phyloP scores from a whole-genome alignment of 148 eudicot species.

The Pouteria glomerata region DNA sequence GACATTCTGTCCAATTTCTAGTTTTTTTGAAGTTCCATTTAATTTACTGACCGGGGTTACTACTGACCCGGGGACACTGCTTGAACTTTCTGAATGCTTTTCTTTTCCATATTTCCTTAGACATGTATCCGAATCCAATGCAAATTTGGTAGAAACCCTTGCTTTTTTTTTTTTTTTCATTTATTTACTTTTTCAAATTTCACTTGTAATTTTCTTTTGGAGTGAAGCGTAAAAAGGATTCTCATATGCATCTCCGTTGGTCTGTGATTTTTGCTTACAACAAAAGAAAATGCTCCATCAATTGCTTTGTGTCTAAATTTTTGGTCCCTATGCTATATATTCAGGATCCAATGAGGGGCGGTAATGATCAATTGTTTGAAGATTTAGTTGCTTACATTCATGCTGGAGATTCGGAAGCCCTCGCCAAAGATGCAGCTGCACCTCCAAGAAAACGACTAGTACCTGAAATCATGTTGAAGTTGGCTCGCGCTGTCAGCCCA shows the following conservation, averaged over 20 bases:
- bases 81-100: background rate
- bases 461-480: slow-evolving; percentile 78
- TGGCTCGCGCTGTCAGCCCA: slow-evolving; percentile 75
- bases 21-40: background rate
- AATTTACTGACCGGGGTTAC: no score
- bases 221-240: no score
- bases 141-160: background rate
- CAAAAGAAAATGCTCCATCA: background rate
- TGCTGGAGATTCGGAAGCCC: slow-evolving; percentile 67
- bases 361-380: slow-evolving; percentile 70
- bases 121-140: background rate
- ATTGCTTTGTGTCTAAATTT: background rate
- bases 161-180: background rate
- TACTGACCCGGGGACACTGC: background rate
- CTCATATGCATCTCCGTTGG: background rate
- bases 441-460: slow-evolving; percentile 78
- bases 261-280: background rate
- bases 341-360: slow-evolving; percentile 99
- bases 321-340: slow-evolving; percentile 8
- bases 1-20: background rate
- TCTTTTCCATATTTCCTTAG: background rate
- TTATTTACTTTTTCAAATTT: background rate
- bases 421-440: slow-evolving; percentile 60
- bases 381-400: slow-evolving; percentile 68
- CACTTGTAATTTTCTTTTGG: background rate